Percentiles rank a stretch among this genome's conserved stretches.
Evolutionary conservation across 192 early-diverging fungal species (phyloP).

Genomic region (Diversispora eburnea): DNA sequence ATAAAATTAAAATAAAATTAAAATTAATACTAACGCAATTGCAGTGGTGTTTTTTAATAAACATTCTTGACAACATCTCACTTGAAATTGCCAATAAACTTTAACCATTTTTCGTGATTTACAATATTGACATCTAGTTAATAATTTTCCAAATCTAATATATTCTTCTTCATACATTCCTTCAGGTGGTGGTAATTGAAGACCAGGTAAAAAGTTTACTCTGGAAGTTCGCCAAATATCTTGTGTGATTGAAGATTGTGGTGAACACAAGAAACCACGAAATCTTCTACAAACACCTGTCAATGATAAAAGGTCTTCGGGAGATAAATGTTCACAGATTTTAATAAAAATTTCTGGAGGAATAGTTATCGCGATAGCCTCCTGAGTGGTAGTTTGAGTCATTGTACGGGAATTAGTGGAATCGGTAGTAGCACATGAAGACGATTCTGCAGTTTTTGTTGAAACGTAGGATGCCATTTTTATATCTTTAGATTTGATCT

Average conservation of each 20-base stretch:
- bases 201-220: not conserved
- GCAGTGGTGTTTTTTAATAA: conserved; percentile 8
- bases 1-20: not conserved
- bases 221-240: conserved; percentile 17
- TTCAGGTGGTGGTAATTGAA: conserved; percentile 22
- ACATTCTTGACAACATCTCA: conserved; percentile 24
- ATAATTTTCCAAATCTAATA: conserved; percentile 10
- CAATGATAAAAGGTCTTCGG: conserved; percentile 17
- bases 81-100: conserved; percentile 25
- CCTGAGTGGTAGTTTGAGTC: not conserved
- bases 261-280: conserved; percentile 1
- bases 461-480: no score
- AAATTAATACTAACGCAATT: conserved; percentile 1
- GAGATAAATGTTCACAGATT: conserved; percentile 29
- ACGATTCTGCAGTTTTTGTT: no score
- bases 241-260: conserved; percentile 20
- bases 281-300: conserved; percentile 22
- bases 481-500: no score
- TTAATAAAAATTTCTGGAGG: conserved; percentile 28
- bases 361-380: conserved; percentile 8
- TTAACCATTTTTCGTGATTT: not conserved
- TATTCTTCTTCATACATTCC: conserved; percentile 26
- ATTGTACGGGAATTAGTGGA: no score
- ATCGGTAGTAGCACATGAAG: no score
- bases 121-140: conserved; percentile 21